Evolutionary conservation across 2,329 filamentous ascomycete genomes (phyloP).

Genomic region (Uncinocarpus reesii): DNA sequence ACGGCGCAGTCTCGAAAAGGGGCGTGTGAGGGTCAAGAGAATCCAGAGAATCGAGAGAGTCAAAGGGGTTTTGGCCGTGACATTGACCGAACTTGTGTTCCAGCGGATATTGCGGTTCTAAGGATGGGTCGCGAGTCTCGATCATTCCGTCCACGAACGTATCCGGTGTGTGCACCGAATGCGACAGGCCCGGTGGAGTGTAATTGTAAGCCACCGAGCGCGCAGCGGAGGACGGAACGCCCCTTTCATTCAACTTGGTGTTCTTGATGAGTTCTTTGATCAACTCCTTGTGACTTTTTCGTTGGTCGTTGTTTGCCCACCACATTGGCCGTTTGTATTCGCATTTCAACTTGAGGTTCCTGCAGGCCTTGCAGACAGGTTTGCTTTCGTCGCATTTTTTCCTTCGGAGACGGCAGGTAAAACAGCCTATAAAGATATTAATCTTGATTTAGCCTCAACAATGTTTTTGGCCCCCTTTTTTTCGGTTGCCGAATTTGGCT

Average conservation of each 20-base stretch:
- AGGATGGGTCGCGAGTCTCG: constrained; percentile 63
- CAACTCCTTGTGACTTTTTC: constrained; percentile 77
- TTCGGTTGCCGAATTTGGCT: not conserved
- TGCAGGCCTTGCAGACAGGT: constrained; percentile 54
- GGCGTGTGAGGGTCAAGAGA: constrained; percentile 39
- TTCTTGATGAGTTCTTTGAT: constrained; percentile 98
- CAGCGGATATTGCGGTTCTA: constrained; percentile 65
- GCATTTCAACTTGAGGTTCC: constrained; percentile 69
- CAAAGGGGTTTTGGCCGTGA: constrained; percentile 39
- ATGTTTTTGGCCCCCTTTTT: not conserved
- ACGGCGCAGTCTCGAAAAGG: constrained; percentile 50
- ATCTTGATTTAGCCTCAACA: not conserved
- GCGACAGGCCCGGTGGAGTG: constrained; percentile 67
- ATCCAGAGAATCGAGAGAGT: constrained; percentile 34
- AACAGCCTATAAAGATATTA: constrained; percentile 42
- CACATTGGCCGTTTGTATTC: constrained; percentile 95
- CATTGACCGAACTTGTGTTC: constrained; percentile 60
- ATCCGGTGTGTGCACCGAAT: constrained; percentile 71
- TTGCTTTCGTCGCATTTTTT: constrained; percentile 63
- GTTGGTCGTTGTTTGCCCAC: constrained; percentile 90
- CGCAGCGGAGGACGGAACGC: constrained; percentile 40
- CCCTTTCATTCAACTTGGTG: constrained; percentile 88
- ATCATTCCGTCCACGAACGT: constrained; percentile 60
- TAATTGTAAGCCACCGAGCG: constrained; percentile 33
- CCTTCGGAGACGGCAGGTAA: constrained; percentile 55